Evolutionary conservation across 768 basidiomycete species (phyloP).

Genomic region (Hemileccinum rubropunctum): DNA sequence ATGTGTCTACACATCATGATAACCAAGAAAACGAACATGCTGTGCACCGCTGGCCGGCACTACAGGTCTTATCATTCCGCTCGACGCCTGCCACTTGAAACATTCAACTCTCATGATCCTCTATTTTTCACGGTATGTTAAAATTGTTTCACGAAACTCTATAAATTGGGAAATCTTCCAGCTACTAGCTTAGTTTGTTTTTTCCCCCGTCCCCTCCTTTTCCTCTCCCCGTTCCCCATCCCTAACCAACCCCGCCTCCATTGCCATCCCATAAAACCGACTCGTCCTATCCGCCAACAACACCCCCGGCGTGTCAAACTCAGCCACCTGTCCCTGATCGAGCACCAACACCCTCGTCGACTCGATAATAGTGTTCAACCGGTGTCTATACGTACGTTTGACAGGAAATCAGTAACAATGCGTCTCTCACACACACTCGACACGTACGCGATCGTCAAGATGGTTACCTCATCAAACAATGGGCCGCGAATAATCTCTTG

Average conservation of each 20-base stretch:
- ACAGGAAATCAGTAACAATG: neutral
- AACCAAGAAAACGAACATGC: no score
- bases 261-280: conserved; percentile 60
- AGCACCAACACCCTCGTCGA: conserved; percentile 82
- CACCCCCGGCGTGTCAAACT: conserved; percentile 69
- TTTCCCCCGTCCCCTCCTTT: neutral
- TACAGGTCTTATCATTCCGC: no score
- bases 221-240: neutral
- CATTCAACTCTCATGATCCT: no score
- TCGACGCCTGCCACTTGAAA: no score
- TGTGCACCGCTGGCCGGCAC: no score
- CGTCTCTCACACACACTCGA: conserved; percentile 4
- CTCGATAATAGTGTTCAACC: conserved; percentile 80
- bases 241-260: conserved; percentile 56
- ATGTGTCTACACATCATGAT: no score
- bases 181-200: neutral
- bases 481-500: conserved; percentile 85
- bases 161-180: no score
- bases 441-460: conserved; percentile 79
- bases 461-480: conserved; percentile 74
- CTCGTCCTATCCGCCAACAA: conserved; percentile 59
- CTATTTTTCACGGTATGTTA: no score
- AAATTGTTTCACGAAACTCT: no score
- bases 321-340: conserved; percentile 77
- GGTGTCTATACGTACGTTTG: conserved; percentile 45